Evolutionary conservation across 2,329 filamentous ascomycete genomes (phyloP).

Genomic region (Orbilia blumenaviensis): DNA sequence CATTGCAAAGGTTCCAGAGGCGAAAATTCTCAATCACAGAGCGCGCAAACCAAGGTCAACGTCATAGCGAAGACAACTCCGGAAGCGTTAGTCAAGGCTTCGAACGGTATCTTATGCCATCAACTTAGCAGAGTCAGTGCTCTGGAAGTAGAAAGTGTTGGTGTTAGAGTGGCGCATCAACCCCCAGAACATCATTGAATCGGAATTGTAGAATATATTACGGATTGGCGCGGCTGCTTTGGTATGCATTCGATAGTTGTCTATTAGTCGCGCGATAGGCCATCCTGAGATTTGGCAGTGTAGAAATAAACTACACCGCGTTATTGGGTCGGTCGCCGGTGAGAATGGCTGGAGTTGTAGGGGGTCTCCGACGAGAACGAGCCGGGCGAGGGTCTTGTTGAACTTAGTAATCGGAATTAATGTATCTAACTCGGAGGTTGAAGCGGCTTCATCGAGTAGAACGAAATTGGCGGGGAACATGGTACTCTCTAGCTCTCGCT

Average conservation of each 20-base stretch:
- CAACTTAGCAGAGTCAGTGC: not conserved
- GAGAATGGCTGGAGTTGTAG: slow-evolving; percentile 12
- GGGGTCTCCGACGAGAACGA: not conserved
- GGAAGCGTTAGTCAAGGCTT: too few species aligned
- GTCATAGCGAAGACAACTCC: too few species aligned
- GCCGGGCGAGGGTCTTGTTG: not conserved
- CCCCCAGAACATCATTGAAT: not conserved
- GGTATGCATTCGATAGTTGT: slow-evolving; percentile 13
- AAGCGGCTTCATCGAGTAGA: not conserved
- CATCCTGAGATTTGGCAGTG: not conserved
- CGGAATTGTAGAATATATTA: not conserved
- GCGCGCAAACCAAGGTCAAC: too few species aligned
- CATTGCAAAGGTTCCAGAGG: too few species aligned
- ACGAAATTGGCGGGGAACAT: not conserved
- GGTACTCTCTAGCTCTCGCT: not conserved
- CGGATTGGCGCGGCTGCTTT: not conserved
- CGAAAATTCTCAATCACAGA: too few species aligned
- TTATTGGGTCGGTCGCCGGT: not conserved
- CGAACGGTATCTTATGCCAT: not conserved
- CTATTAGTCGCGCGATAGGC: not conserved
- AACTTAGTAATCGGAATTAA: not conserved
- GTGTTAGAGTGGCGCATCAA: not conserved
- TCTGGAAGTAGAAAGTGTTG: not conserved
- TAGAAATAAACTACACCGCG: not conserved
- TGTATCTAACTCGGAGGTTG: not conserved